Conservation (phyloP, 768 basidiomycete genomes). For the Podaxis mareebaensis region DNA sequence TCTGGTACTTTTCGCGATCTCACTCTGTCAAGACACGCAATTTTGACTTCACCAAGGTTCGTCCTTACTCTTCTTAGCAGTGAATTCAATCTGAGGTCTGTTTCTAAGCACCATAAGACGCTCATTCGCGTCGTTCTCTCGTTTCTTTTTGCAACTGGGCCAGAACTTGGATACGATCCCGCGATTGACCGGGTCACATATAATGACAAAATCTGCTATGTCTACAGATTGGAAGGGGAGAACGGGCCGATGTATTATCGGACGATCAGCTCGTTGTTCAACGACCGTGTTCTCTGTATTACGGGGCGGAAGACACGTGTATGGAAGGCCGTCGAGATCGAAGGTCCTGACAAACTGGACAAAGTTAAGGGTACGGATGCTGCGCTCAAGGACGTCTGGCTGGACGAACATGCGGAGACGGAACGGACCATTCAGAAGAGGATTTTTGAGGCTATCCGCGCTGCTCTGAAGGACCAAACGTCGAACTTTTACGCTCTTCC, state of each 20-base stretch:
- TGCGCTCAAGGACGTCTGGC: slow-evolving; percentile 24
- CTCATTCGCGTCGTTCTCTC: too few relatives aligned
- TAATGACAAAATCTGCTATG: too few relatives aligned
- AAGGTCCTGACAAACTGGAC: neutral
- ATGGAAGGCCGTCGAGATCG: slow-evolving; percentile 15
- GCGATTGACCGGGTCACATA: too few relatives aligned
- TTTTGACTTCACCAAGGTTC: neutral
- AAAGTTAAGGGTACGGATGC: neutral
- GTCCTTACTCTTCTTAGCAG: neutral
- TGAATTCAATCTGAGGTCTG: neutral
- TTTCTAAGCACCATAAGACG: neutral
- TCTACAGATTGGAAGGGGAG: too few relatives aligned
- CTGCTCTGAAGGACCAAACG: neutral
- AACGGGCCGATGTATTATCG: neutral
- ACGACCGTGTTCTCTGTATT: slow-evolving; percentile 8
- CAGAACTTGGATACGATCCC: too few relatives aligned
- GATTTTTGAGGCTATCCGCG: slow-evolving; percentile 7
- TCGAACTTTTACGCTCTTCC: too few relatives aligned
- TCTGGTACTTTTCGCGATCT: slow-evolving; percentile 14
- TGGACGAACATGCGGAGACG: slow-evolving; percentile 12
- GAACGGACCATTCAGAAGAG: slow-evolving; percentile 18
- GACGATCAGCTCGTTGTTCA: neutral
- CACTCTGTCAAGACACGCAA: slow-evolving; percentile 3
- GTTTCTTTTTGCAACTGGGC: too few relatives aligned
- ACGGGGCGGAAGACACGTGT: slow-evolving; percentile 18